Evolutionary conservation across 768 basidiomycete genomes (phyloP).

Genomic region (Hydnum rufescens): DNA sequence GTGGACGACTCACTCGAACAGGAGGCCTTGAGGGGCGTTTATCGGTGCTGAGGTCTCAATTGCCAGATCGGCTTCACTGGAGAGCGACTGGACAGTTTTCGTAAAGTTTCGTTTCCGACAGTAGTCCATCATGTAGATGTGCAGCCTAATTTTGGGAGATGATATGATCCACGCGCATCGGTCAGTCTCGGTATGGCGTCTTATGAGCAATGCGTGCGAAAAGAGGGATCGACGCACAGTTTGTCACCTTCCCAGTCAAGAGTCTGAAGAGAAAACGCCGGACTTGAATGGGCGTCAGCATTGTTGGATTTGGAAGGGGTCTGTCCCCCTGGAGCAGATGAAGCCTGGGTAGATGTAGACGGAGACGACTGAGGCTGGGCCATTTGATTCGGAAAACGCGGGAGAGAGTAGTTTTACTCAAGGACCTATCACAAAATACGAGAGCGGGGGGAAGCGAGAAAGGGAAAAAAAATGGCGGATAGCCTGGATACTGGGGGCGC

Average conservation of each 20-base stretch:
- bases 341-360: neutral
- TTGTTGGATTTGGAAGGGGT: neutral
- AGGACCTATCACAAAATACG: no score
- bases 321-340: neutral
- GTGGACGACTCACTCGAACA: constrained; percentile 18
- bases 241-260: neutral
- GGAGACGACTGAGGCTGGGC: neutral
- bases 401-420: neutral
- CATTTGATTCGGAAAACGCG: neutral
- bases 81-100: constrained; percentile 16
- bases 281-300: neutral
- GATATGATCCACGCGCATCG: neutral
- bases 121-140: constrained; percentile 22
- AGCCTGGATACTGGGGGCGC: neutral
- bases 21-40: constrained; percentile 18
- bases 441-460: neutral
- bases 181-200: neutral
- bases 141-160: constrained; percentile 14
- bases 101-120: constrained; percentile 18
- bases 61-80: constrained; percentile 15
- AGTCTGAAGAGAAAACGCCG: neutral
- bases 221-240: neutral
- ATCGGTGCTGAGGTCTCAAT: constrained; percentile 17
- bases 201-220: neutral
- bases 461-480: neutral